Evolutionary conservation across 2,329 filamentous ascomycete genomes (phyloP).

Genomic region (Geosmithia flava): DNA sequence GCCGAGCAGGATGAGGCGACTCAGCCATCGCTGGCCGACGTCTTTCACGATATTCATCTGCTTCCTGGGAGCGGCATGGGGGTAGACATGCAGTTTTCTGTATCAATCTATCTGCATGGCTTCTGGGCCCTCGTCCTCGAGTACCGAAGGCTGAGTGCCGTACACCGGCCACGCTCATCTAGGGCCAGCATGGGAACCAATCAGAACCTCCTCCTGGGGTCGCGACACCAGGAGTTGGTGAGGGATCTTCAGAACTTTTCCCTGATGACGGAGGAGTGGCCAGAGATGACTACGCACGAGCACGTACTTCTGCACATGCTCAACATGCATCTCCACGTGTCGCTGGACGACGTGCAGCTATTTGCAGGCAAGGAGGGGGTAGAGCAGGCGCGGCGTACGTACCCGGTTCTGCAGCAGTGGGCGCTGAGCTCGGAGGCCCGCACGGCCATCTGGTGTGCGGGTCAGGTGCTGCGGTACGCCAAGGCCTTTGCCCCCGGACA

Average conservation of each 20-base stretch:
- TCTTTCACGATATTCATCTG: constrained; percentile 42
- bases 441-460: constrained; percentile 54
- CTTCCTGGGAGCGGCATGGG: constrained; percentile 33
- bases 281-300: constrained; percentile 31
- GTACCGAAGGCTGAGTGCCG: constrained; percentile 46
- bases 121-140: constrained; percentile 56
- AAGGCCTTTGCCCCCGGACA: constrained; percentile 37
- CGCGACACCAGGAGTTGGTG: constrained; percentile 50
- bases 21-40: constrained; percentile 38
- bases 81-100: constrained; percentile 43
- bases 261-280: constrained; percentile 26
- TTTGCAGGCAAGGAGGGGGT: constrained; percentile 57
- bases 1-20: constrained; percentile 22
- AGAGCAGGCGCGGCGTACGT: constrained; percentile 49
- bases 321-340: constrained; percentile 51
- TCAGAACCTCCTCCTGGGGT: constrained; percentile 33
- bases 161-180: constrained; percentile 34
- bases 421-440: constrained; percentile 39
- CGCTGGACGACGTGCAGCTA: constrained; percentile 52
- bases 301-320: constrained; percentile 39
- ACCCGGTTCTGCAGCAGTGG: constrained; percentile 48
- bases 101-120: constrained; percentile 49
- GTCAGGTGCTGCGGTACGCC: constrained; percentile 51
- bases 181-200: constrained; percentile 22
- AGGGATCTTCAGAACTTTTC: constrained; percentile 40